Conservation (phyloP, 805 yeast genomes). For the Lipomyces yamanashiensis region DNA sequence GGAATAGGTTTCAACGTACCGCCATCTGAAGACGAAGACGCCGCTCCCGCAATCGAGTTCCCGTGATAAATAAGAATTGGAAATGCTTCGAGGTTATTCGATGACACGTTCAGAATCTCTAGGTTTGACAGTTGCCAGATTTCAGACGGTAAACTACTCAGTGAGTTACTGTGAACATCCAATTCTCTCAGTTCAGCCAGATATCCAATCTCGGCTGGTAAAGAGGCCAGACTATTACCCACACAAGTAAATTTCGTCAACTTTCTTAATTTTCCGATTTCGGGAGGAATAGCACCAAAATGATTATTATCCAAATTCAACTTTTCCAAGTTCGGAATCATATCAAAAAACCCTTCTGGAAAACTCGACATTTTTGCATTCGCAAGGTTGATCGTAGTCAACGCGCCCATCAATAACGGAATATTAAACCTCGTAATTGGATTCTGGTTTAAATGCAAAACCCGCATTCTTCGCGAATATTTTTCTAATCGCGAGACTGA, state of each 20-base stretch:
- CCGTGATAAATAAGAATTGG: constrained; percentile 47
- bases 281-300: constrained; percentile 73
- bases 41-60: constrained; percentile 3
- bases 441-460: constrained; percentile 76
- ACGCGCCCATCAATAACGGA: constrained; percentile 56
- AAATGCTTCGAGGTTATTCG: constrained; percentile 66
- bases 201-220: constrained; percentile 70
- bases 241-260: constrained; percentile 71
- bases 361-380: constrained; percentile 82
- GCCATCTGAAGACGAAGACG: constrained; percentile 5
- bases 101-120: constrained; percentile 67
- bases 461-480: constrained; percentile 63
- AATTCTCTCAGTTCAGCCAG: constrained; percentile 64
- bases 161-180: constrained; percentile 84
- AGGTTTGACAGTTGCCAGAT: constrained; percentile 67
- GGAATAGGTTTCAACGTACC: constrained; percentile 21
- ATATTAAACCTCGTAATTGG: constrained; percentile 76
- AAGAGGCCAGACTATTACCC: constrained; percentile 70
- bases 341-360: constrained; percentile 64
- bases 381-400: constrained; percentile 74
- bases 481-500: constrained; percentile 71
- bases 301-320: constrained; percentile 81
- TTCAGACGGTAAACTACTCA: constrained; percentile 68
- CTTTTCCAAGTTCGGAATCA: constrained; percentile 69
- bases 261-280: constrained; percentile 61